Evolutionary conservation across 306 rosid species (phyloP).

Genomic region (Vigna angularis): DNA sequence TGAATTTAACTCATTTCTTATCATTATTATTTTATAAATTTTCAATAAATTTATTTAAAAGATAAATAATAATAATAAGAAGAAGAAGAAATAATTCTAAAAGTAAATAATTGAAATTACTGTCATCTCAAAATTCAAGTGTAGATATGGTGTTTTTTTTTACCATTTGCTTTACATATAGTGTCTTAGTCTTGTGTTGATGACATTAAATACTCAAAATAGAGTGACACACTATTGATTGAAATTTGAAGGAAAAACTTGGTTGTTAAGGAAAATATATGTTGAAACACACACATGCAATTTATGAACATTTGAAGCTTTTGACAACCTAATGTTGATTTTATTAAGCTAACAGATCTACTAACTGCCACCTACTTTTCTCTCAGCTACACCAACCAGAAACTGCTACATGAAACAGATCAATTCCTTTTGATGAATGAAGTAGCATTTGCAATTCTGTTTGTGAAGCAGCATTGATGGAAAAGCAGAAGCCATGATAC

Average conservation of each 20-base stretch:
- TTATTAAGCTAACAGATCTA: constrained; percentile 23
- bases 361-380: constrained; percentile 34
- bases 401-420: background rate
- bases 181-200: background rate
- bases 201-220: background rate
- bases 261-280: background rate
- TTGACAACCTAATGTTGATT: background rate
- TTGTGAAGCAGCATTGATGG: constrained; percentile 18
- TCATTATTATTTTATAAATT: too few species aligned
- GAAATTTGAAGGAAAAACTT: constrained; percentile 7
- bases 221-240: background rate
- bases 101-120: too few species aligned
- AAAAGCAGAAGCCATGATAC: background rate
- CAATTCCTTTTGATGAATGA: background rate
- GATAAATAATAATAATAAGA: too few species aligned
- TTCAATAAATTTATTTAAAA: too few species aligned
- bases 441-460: constrained; percentile 36
- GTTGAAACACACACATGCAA: constrained; percentile 18
- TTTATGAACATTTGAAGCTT: constrained; percentile 20
- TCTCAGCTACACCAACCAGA: constrained; percentile 7
- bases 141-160: too few species aligned
- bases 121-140: too few species aligned
- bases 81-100: too few species aligned
- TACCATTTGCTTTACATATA: too few species aligned
- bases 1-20: too few species aligned